A percentile compares a stretch with the other conserved stretches of the same genome.
phyloP scores from a whole-genome alignment of 176 grass and related monocot species.

The sorghum (Sorghum bicolor) region DNA sequence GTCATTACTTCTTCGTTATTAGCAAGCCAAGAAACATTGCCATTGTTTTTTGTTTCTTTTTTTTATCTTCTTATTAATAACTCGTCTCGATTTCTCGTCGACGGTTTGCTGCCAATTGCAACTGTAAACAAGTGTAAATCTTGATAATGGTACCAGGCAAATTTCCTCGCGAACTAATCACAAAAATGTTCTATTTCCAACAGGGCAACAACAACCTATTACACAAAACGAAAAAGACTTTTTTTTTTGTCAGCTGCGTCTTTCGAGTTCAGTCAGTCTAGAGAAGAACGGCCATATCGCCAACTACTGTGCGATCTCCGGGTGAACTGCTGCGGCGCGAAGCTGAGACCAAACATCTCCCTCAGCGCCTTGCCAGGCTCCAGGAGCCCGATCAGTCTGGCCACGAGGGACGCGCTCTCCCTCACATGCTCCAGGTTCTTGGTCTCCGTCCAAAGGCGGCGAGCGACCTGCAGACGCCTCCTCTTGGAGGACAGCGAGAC shows the following conservation, averaged over 20 bases:
- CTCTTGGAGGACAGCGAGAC: constrained; percentile 73
- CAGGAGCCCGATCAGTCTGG: constrained; percentile 74
- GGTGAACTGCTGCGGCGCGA: constrained; percentile 62
- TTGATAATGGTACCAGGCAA: background rate
- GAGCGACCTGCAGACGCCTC: constrained; percentile 67
- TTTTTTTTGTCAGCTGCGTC: background rate
- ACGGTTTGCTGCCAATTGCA: background rate
- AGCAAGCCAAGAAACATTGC: background rate
- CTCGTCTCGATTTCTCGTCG: background rate
- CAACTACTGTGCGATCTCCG: constrained; percentile 60
- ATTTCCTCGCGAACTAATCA: background rate
- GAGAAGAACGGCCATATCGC: constrained; percentile 59
- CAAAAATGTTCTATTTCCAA: background rate
- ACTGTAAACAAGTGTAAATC: background rate
- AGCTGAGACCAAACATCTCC: constrained; percentile 98
- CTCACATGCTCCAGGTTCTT: constrained; percentile 79
- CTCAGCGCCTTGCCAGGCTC: constrained; percentile 77
- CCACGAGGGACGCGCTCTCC: constrained; percentile 82
- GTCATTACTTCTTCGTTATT: too few relatives aligned
- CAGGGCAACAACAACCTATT: background rate
- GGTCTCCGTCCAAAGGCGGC: constrained; percentile 69
- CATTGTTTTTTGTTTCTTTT: background rate
- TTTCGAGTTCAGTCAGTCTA: constrained; percentile 27
- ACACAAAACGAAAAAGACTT: background rate
- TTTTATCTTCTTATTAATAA: background rate